These are phyloP conservation scores for Tolypocladium pustulatum DNA, from an alignment of 2,329 filamentous ascomycete genomes.

Conservation along the genomic window DNA sequence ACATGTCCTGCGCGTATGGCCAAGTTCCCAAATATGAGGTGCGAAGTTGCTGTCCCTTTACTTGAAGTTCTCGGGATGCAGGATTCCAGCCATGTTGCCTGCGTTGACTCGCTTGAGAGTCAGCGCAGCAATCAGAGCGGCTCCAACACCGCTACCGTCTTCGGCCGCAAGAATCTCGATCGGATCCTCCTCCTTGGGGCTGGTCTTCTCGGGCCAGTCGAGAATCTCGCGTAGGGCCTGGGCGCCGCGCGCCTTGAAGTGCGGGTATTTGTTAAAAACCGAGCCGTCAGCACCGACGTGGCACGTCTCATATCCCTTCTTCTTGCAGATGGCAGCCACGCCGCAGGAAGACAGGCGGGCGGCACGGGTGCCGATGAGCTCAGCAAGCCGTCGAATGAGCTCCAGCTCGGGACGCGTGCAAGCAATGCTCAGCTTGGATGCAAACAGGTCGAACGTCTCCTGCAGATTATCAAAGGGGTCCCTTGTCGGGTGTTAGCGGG, in stretches of 20 bases:
- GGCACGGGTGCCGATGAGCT: conserved; percentile 89
- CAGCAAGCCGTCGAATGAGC: conserved; percentile 76
- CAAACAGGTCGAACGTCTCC: conserved; percentile 77
- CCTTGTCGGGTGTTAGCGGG: conserved; percentile 28
- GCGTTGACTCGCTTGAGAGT: conserved; percentile 54
- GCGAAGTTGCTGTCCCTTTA: conserved; percentile 8
- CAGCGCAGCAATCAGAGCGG: conserved; percentile 77
- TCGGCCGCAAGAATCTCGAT: conserved; percentile 83
- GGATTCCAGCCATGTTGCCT: conserved; percentile 53
- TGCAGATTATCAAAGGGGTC: conserved; percentile 93
- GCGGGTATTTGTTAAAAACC: conserved; percentile 98
- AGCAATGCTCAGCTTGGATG: conserved; percentile 60
- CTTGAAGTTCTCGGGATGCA: conserved; percentile 53
- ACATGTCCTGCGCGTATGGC: conserved; percentile 6
- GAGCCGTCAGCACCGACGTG: conserved; percentile 96
- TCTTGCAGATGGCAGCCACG: conserved; percentile 91
- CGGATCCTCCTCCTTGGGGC: conserved; percentile 67
- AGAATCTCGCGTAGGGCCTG: conserved; percentile 88
- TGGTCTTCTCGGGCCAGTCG: conserved; percentile 71
- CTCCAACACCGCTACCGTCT: conserved; percentile 94
- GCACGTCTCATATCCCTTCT: conserved; percentile 80
- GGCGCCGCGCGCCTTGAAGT: conserved; percentile 91
- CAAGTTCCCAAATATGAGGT: neutral
- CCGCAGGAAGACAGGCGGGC: conserved; percentile 90
- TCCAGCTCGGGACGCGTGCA: conserved; percentile 73